Percentiles rank a stretch among this genome's conserved stretches.
Conservation (phyloP, 2,329 filamentous ascomycete species). For the Diaporthe ampelina region DNA sequence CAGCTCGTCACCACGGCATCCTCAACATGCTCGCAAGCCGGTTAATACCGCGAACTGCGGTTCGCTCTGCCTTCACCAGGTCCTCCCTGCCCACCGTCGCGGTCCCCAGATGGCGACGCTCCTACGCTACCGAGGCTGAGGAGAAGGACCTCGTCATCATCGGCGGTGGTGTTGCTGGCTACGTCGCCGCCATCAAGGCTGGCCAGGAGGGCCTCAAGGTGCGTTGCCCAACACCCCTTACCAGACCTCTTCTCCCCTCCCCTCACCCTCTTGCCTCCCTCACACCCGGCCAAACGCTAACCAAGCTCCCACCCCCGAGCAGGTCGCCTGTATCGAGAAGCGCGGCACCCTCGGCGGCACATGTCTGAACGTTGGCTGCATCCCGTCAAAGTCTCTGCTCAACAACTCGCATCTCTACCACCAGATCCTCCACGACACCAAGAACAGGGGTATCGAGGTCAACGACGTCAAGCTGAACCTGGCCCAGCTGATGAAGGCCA, state of each 20-base stretch:
- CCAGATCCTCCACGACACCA: conserved; percentile 96
- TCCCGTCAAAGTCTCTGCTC: conserved; percentile 98
- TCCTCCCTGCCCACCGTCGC: conserved; percentile 56
- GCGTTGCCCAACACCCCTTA: conserved; percentile 45
- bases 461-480: conserved; percentile 98
- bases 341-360: conserved; percentile 94
- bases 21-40: conserved; percentile 69
- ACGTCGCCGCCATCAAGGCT: conserved; percentile 99
- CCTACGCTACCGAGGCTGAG: conserved; percentile 75
- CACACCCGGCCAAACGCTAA: conserved; percentile 28
- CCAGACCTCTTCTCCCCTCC: not conserved
- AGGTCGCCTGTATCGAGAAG: conserved; percentile 99
- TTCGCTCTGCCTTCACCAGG: conserved; percentile 66
- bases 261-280: not conserved
- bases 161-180: conserved; percentile 96
- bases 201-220: conserved; percentile 98
- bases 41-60: conserved; percentile 71
- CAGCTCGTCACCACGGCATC: conserved; percentile 10
- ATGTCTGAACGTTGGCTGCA: conserved; percentile 98
- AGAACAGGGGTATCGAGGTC: conserved; percentile 97
- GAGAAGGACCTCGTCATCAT: conserved; percentile 98
- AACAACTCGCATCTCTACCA: conserved; percentile 99
- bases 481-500: conserved; percentile 96
- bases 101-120: conserved; percentile 68
- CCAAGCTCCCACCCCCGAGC: not conserved